phyloP scores from a whole-genome alignment of 208 protist species.

The Acanthamoeba triangularis region DNA sequence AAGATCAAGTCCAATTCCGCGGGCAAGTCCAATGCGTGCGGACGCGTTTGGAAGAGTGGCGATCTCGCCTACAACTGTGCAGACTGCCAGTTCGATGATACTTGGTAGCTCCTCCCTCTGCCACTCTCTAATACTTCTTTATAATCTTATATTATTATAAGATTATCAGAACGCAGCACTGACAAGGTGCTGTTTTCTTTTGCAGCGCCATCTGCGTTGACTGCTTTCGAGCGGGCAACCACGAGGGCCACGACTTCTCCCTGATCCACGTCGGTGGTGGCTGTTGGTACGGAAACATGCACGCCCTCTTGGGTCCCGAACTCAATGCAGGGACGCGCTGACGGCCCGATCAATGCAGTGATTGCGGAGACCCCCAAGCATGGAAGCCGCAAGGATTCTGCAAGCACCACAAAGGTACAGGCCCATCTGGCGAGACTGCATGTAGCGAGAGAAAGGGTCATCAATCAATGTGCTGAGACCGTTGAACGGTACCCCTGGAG shows the following conservation, averaged over 20 bases:
- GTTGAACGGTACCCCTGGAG: too few species aligned
- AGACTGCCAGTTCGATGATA: constrained; percentile 52
- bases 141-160: neutral
- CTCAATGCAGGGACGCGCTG: neutral
- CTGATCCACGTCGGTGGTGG: constrained; percentile 13
- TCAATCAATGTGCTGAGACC: neutral
- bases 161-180: neutral
- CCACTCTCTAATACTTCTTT: neutral
- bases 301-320: neutral
- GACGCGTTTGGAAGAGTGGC: constrained; percentile 54
- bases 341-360: neutral
- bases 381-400: constrained; percentile 60
- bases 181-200: neutral
- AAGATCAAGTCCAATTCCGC: constrained; percentile 64
- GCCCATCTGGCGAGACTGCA: neutral
- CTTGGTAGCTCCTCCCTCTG: neutral
- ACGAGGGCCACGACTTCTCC: constrained; percentile 52
- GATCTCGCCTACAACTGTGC: constrained; percentile 71
- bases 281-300: neutral
- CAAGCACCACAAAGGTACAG: constrained; percentile 40
- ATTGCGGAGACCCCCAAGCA: constrained; percentile 59
- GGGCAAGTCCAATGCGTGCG: constrained; percentile 65
- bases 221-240: constrained; percentile 55
- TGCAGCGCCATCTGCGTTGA: constrained; percentile 67
- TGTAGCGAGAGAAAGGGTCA: neutral